Base-by-base conservation (phyloP, 768 basidiomycete species). In the Coprinopsis strossmayeri region DNA sequence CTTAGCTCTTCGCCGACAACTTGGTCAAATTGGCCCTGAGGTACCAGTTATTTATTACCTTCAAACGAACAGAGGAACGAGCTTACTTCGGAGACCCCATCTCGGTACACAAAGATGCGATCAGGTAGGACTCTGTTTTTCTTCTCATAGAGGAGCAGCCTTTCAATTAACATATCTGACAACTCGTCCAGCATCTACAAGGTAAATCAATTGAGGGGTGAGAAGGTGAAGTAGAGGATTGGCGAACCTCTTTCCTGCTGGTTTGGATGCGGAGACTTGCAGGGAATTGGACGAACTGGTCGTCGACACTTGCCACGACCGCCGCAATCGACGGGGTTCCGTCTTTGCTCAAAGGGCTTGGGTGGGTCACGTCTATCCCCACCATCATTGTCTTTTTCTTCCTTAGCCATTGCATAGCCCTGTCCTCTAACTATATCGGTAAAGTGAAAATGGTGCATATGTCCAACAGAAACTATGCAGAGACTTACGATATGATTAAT, bases 261-360 rank as follows among this genome's bases (percentile, higher is more conserved):
- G 76, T 63, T 57, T 92, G 90, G 10, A 88, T 72, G 24, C 77
- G 60, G 53, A 92, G 43, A 55, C 84, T 87, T 0, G 82, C 87
- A 0, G 90, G 89, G 63, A 82, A 91, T 52, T 90, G 87, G 0
- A 79, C 82, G 54, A 87, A 90, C 2, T 69, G 63, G 21, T 69
- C 66, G 57, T 91, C 87, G 1, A 80, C 68, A 50, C 80, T 91
- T 0, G 84, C 89, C 2, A 91, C 90, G 9, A 91, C 83, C 0
- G 87, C 89, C 0, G 86, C 87, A 37, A 92, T 84, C 0, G 87
- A 89, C 2, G 90, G 90, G 1, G 87, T 82, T 2, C 89, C 90
- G 2, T 72, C 72, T 44, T 69, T 61, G 54, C 84, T 85, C 4
- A 66, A 73, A 1, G 84, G 83, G 1, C 84, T 77, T 2, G 88